Evolutionary conservation across 164 flowering plant genomes (phyloP), one percentile per base, ranked within the genome.

Genomic region (Stephania yunnanensis): DNA sequence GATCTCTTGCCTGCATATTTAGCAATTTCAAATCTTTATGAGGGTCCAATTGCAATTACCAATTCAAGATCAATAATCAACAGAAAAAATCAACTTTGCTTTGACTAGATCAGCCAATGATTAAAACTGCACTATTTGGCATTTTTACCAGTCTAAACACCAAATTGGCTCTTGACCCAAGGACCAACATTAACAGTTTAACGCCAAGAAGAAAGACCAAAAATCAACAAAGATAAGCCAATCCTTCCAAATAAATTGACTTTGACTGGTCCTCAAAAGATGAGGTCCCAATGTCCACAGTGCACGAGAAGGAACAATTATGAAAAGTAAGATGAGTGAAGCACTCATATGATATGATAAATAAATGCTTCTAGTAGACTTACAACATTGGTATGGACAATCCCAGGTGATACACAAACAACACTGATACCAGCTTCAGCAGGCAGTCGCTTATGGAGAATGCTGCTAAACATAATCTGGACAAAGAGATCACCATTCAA

Each of bases 321-420:
- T 13, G 45, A 29, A 50, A 64, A 4, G 13, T 6, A 10, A 17
- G n/a, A 63, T 2, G 30, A 67, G 22, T n/a, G 15, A 1, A 10
- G 8, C 25, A 50, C 29, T 73, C 10, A 10, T 36, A 52, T 53
- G 19, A 72, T 25, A 29, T 6, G 20, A 42, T 30, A 3, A 69
- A 45, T n/a, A 61, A 30, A 64, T 58, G 70, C 7, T 63, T 70
- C 6, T 22, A 50, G 12, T 48, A 75, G 42, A 88, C 93, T 91
- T 88, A 96, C 99, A 78, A 96, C 97, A 86, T 94, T 96, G 68
- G 99, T 96, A 2, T 87, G 89, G 66, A 96, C 99, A 70, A 90
- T 82, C 74, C 99, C 99, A 80, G 97, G 98, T 7, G 98, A 92
- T 46, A 89, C 92, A 83, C 98, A 94, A n/a, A 87, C 61, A 70